Evolutionary conservation across 2,329 filamentous ascomycete species (phyloP), one percentile per base, ranked within the genome.

Genomic region (Ceratocystis destructans): DNA sequence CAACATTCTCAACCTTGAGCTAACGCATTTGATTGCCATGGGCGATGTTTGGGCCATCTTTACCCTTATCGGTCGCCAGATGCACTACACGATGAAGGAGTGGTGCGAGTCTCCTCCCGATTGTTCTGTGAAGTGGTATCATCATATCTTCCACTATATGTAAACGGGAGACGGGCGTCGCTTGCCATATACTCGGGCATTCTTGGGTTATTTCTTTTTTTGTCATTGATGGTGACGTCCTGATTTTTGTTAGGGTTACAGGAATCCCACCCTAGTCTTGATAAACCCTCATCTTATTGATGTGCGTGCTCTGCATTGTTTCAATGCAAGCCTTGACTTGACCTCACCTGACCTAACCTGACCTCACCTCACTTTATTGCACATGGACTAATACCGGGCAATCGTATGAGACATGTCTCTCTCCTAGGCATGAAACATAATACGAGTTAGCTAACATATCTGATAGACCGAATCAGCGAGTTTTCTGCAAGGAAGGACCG

Each of bases 1-100:
- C 6, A 75, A 75, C 37, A 77, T 84, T n/a, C 75, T 75, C 57
- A 71, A 73, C 1, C 69, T 74, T 10, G 75, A 73, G 37, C 20
- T 76, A 6, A 48, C 59, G 10, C 66, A 68, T 44, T 46, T 66
- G 17, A 57, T 62, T 17, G 53, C 64, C 62, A 64, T 66, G 64
- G 64, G 64, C 4, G 67, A 66, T 22, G 46, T 66, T 5, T 68
- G 67, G 67, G 55, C 64, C 33, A 37, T 61, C 6, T 48, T 68
- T 31, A 57, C 64, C 6, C 44, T 68, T n/a, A 44, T 55, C n/a
- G 61, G 67, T 7, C 50, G 67, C 50, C 37, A 48, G 22, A 33
- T 68, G 33, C 67, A 68, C 53, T 68, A 66, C 61, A 57, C 64
- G 2, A 59, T 64, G 28, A 64, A 59, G 53, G 67, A 68, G 33